Evolutionary conservation across 2,329 filamentous ascomycete genomes (phyloP).

Genomic region (Phialocephala sp.): DNA sequence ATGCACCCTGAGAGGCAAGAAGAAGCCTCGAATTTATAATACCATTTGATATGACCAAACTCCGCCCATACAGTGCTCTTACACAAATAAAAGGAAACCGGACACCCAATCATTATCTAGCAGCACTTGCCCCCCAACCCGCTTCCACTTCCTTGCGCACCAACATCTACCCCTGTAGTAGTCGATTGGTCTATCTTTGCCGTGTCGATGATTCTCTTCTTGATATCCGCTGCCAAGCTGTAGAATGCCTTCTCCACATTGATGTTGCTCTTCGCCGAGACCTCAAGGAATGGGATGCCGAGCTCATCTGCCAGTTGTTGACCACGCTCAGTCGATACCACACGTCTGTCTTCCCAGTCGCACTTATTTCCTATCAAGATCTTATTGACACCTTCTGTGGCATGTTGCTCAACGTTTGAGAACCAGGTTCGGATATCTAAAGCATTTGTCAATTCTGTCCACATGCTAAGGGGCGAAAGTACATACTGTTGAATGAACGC

Average conservation of each 20-base stretch:
- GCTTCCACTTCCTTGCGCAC: conserved; percentile 58
- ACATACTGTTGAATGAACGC: conserved; percentile 95
- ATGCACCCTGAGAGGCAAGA: conserved; percentile 31
- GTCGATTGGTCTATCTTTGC: conserved; percentile 74
- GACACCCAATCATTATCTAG: conserved; percentile 51
- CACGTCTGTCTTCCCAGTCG: conserved; percentile 99
- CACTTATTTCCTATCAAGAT: conserved; percentile 99
- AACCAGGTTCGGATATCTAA: conserved; percentile 99
- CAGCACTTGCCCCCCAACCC: conserved; percentile 76
- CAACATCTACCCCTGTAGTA: conserved; percentile 70
- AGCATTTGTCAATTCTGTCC: conserved; percentile 18
- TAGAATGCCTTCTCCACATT: conserved; percentile 99
- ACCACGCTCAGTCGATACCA: conserved; percentile 89
- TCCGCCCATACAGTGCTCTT: conserved; percentile 43
- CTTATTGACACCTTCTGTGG: conserved; percentile 98
- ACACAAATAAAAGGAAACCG: conserved; percentile 36
- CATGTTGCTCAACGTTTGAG: conserved; percentile 99
- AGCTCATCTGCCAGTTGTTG: conserved; percentile 94
- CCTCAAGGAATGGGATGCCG: conserved; percentile 97
- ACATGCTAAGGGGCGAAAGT: conserved; percentile 4
- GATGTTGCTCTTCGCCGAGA: conserved; percentile 98
- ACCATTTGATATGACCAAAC: conserved; percentile 42
- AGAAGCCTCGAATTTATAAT: conserved; percentile 41
- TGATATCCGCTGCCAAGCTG: conserved; percentile 93
- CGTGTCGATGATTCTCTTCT: conserved; percentile 96